Percentiles rank a stretch among this genome's conserved stretches.
Conservation (phyloP, 2,329 filamentous ascomycete species). For the Ophiostoma sp. region DNA sequence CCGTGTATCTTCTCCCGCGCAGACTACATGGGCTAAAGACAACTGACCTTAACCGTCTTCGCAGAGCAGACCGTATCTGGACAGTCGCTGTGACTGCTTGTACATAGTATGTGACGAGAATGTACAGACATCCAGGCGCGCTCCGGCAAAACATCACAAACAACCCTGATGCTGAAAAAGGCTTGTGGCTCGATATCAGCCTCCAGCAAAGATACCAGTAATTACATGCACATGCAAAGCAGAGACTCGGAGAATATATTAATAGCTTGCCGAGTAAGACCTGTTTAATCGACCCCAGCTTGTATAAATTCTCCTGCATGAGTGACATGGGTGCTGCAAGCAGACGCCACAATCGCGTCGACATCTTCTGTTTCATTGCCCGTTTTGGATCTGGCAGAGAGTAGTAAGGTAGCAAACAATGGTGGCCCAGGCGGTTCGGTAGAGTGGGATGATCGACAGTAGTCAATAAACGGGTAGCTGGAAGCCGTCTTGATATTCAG, state of each 20-base stretch:
- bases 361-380: slow-evolving; percentile 5
- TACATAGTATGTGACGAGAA: not conserved
- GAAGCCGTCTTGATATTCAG: not conserved
- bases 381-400: not conserved
- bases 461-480: not conserved
- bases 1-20: not conserved
- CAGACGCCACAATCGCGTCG: not conserved
- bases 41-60: not conserved
- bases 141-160: not conserved
- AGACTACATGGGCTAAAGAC: not conserved
- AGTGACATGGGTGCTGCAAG: slow-evolving; percentile 1
- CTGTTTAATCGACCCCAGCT: not conserved
- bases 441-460: not conserved
- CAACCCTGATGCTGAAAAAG: not conserved
- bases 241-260: not conserved
- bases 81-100: not conserved
- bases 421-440: not conserved
- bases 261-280: not conserved
- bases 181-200: not conserved
- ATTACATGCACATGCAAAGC: not conserved
- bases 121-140: not conserved
- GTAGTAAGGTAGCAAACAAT: not conserved
- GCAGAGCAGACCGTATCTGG: not conserved
- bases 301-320: not conserved
- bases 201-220: not conserved